A percentile compares a stretch with the other conserved stretches of the same genome.
phyloP scores from a whole-genome alignment of 192 early-diverging fungal species.

The Coemansia sp. region DNA sequence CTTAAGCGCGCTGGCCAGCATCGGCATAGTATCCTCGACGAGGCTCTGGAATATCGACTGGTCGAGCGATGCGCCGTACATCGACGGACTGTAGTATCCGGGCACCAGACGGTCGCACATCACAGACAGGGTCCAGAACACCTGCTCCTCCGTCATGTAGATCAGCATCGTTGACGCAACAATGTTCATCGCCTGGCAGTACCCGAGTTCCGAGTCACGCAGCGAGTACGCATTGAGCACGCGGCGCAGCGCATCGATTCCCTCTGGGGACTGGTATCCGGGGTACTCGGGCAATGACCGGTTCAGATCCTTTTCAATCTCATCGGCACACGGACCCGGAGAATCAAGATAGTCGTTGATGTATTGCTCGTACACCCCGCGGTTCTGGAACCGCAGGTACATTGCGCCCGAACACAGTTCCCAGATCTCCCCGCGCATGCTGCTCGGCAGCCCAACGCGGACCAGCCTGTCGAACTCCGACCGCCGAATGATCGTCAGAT shows the following conservation, averaged over 20 bases:
- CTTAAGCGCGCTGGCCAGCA: conserved; percentile 80
- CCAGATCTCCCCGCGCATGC: conserved; percentile 91
- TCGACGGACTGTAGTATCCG: conserved; percentile 95
- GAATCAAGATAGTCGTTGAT: conserved; percentile 65
- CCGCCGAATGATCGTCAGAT: conserved; percentile 78
- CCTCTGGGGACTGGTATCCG: conserved; percentile 87
- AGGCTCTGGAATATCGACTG: conserved; percentile 92
- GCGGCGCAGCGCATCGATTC: conserved; percentile 89
- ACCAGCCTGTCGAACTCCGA: conserved; percentile 88
- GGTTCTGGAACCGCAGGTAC: conserved; percentile 81
- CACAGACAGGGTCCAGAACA: conserved; percentile 92
- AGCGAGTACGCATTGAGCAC: conserved; percentile 86
- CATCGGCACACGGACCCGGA: conserved; percentile 80
- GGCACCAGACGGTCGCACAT: conserved; percentile 89
- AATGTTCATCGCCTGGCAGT: conserved; percentile 99
- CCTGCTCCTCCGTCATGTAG: conserved; percentile 94
- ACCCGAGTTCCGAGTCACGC: conserved; percentile 91
- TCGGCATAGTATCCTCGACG: conserved; percentile 88
- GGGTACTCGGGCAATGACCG: conserved; percentile 91
- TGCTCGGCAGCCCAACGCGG: conserved; percentile 84
- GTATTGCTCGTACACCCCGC: conserved; percentile 70
- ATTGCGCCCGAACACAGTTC: conserved; percentile 88
- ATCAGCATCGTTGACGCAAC: conserved; percentile 92
- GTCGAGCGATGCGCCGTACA: conserved; percentile 97
- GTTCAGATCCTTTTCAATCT: conserved; percentile 96